These are phyloP conservation scores for Ceratobasidium sp. DNA, from an alignment of 1,284 basidiomycete species.

Conservation along the genomic window DNA sequence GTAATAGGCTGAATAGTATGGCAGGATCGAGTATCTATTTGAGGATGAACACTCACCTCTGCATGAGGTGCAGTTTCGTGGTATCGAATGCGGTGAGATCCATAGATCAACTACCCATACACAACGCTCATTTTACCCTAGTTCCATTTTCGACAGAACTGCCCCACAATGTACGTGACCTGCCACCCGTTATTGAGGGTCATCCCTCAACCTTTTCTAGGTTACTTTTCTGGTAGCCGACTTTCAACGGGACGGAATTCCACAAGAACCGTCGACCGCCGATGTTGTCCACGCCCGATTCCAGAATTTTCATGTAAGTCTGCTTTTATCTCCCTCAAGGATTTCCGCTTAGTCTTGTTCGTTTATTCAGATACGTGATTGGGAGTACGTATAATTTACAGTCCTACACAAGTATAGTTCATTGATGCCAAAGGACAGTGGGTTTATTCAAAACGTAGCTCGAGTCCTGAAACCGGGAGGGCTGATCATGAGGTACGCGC, in stretches of 20 bases:
- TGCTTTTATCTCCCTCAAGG: background rate
- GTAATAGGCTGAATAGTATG: background rate
- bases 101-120: background rate
- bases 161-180: background rate
- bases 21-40: constrained; percentile 26
- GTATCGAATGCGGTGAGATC: constrained; percentile 30
- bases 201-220: background rate
- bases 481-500: constrained; percentile 25
- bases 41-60: background rate
- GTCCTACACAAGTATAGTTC: background rate
- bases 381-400: constrained; percentile 5
- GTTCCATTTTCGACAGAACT: constrained; percentile 6
- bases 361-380: constrained; percentile 28
- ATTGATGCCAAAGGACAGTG: background rate
- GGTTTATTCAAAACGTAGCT: constrained; percentile 1
- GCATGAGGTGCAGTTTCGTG: constrained; percentile 8
- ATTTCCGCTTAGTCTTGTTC: constrained; percentile 7
- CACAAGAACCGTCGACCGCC: background rate
- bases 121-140: background rate
- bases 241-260: constrained; percentile 23
- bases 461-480: constrained; percentile 27
- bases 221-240: constrained; percentile 16
- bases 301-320: constrained; percentile 35
- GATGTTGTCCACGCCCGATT: constrained; percentile 35
- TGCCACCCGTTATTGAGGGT: background rate